Conservation (phyloP, 2,329 filamentous ascomycete genomes). For the Tricladium varicosporioides region DNA sequence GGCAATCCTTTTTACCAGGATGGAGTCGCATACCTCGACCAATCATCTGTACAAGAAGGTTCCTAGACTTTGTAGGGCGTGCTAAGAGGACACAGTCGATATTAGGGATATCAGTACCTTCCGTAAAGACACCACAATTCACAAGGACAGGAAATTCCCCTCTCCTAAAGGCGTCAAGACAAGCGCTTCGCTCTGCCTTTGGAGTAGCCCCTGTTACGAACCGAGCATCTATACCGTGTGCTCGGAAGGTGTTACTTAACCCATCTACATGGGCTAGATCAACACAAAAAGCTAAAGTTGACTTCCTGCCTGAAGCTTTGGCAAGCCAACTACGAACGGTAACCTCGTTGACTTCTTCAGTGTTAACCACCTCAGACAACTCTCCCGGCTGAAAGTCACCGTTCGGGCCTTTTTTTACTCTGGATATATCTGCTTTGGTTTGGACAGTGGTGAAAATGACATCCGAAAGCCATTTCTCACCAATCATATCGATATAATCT, state of each 20-base stretch:
- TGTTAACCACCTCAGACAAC: conserved; percentile 84
- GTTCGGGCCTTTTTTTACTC: conserved; percentile 58
- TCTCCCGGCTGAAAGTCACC: conserved; percentile 80
- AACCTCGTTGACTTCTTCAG: conserved; percentile 73
- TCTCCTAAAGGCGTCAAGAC: conserved; percentile 72
- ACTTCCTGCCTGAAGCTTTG: conserved; percentile 70
- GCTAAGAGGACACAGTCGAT: conserved; percentile 91
- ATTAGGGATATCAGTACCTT: conserved; percentile 96
- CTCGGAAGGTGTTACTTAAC: conserved; percentile 73
- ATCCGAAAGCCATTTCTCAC: conserved; percentile 86
- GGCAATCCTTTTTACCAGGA: conserved; percentile 80
- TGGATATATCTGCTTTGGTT: conserved; percentile 75
- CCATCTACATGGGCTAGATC: conserved; percentile 78
- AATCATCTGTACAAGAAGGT: conserved; percentile 96
- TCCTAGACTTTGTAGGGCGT: conserved; percentile 86
- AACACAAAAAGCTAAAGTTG: conserved; percentile 92
- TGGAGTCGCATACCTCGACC: conserved; percentile 86
- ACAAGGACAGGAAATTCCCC: conserved; percentile 82
- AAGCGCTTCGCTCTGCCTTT: conserved; percentile 63
- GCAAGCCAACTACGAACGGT: conserved; percentile 84
- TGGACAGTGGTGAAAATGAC: conserved; percentile 93
- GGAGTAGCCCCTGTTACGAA: conserved; percentile 84
- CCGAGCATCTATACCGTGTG: conserved; percentile 75
- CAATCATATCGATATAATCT: conserved; percentile 77
- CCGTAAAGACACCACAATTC: conserved; percentile 95